phyloP scores from a whole-genome alignment of 257 asterid genomes.

The Capsicum chinense region DNA sequence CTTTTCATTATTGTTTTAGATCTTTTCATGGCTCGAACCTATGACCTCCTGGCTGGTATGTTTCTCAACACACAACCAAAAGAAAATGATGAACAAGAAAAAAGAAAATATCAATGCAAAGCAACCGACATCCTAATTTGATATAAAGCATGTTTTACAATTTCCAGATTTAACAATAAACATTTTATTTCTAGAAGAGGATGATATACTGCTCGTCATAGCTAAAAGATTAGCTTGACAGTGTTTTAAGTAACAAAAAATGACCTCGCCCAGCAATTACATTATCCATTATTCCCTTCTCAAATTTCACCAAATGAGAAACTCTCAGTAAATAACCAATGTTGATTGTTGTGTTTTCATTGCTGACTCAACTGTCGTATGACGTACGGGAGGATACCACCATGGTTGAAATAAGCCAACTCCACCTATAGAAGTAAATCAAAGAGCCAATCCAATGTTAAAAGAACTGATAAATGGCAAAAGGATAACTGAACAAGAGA shows the following conservation, averaged over 20 bases:
- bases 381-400: constrained; percentile 72
- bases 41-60: too few relatives aligned
- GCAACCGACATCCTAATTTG: background rate
- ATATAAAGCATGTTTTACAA: background rate
- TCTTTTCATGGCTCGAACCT: background rate
- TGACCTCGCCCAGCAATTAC: background rate
- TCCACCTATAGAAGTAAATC: constrained; percentile 51
- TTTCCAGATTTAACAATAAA: background rate
- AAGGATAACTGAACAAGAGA: background rate
- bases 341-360: constrained; percentile 26
- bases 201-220: background rate
- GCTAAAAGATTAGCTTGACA: background rate
- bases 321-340: background rate
- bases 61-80: background rate
- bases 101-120: background rate
- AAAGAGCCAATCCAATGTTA: background rate
- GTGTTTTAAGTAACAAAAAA: background rate
- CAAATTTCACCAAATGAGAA: background rate
- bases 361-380: constrained; percentile 61
- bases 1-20: background rate
- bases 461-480: background rate
- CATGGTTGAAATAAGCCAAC: constrained; percentile 74
- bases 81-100: background rate
- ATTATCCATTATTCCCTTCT: background rate
- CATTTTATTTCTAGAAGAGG: constrained; percentile 13